Conservation (phyloP, 805 yeast species). For the Kluyveromyces lactis region DNA sequence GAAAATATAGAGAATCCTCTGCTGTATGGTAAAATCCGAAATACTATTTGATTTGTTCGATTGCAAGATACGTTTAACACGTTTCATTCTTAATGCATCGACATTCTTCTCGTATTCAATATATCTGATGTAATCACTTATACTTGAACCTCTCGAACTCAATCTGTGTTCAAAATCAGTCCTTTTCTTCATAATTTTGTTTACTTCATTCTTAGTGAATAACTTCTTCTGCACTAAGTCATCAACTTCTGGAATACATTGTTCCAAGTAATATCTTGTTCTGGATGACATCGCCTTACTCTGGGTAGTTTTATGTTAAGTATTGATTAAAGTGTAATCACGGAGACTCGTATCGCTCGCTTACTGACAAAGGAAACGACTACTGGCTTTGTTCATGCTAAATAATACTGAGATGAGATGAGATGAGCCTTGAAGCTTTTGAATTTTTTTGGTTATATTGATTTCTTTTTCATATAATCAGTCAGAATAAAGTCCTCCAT, state of each 20-base stretch:
- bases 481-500: too few species aligned
- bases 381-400: neutral
- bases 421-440: constrained; percentile 6
- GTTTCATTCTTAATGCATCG: constrained; percentile 66
- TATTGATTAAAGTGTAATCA: neutral
- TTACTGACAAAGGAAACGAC: neutral
- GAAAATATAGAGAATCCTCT: constrained; percentile 73
- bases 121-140: constrained; percentile 71
- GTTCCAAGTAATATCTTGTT: constrained; percentile 49
- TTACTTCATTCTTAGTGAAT: constrained; percentile 75
- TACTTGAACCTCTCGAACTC: constrained; percentile 70
- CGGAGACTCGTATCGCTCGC: neutral
- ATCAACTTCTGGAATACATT: constrained; percentile 84
- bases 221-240: constrained; percentile 76
- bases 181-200: constrained; percentile 80
- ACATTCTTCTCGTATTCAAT: constrained; percentile 72
- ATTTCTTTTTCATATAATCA: constrained; percentile 1
- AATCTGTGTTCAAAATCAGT: constrained; percentile 93
- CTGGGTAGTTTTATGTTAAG: neutral
- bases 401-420: constrained; percentile 4
- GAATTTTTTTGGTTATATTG: constrained; percentile 1
- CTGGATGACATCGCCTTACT: constrained; percentile 47
- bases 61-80: constrained; percentile 53
- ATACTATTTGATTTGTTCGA: constrained; percentile 54
- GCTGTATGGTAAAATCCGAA: constrained; percentile 80